Evolutionary conservation across 306 rosid genomes (phyloP).

Genomic region (Phaseolus lunatus): DNA sequence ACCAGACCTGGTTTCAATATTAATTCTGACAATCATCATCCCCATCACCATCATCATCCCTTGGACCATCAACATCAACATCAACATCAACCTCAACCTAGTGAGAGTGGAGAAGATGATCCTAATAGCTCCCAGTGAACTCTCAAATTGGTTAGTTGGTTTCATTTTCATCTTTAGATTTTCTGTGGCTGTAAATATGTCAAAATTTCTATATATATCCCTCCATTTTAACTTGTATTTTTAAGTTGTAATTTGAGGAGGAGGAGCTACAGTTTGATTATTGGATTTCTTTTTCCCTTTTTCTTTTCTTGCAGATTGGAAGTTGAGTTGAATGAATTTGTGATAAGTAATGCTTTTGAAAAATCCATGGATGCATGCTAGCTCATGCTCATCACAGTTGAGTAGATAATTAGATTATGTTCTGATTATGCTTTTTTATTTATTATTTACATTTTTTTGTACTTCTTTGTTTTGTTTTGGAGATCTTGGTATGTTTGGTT

Average conservation of each 20-base stretch:
- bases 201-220: not conserved
- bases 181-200: not conserved
- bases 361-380: constrained; percentile 37
- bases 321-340: constrained; percentile 42
- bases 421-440: not conserved
- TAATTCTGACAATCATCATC: constrained; percentile 63
- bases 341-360: constrained; percentile 46
- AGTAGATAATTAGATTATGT: constrained; percentile 26
- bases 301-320: constrained; percentile 51
- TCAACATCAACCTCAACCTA: constrained; percentile 49
- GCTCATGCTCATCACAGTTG: constrained; percentile 25
- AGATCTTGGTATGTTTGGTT: constrained; percentile 53
- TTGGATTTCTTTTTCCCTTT: constrained; percentile 9
- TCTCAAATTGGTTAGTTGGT: constrained; percentile 54
- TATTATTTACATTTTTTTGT: not conserved
- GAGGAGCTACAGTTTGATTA: constrained; percentile 40
- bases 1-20: constrained; percentile 70
- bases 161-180: not conserved
- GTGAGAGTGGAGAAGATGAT: constrained; percentile 78
- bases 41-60: constrained; percentile 29
- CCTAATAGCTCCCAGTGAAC: constrained; percentile 68
- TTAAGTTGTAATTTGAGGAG: constrained; percentile 28
- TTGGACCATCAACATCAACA: not conserved
- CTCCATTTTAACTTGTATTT: not conserved
- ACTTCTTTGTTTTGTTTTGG: constrained; percentile 14